Evolutionary conservation across 495 filamentous ascomycete species (phyloP), one percentile per base, ranked within the genome.

Genomic region (Aspergillus funiculosus): DNA sequence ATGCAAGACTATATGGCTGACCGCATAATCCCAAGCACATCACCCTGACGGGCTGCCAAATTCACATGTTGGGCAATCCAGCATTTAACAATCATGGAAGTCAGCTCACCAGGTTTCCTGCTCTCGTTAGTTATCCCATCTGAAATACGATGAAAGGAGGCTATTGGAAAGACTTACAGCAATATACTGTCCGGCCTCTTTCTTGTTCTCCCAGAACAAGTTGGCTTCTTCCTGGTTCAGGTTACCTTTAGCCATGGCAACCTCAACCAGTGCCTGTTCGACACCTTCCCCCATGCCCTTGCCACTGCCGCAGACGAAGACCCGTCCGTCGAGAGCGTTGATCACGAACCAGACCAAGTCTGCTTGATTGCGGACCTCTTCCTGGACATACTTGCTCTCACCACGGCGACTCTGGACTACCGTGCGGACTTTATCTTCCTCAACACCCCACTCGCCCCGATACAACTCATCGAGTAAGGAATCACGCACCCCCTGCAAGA

Each of bases 261-360:
- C 85, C 52, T 91, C 85, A 15, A 90, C 69, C 11, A 94, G 71
- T 2, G 87, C 85, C 41, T 76, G 72, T 63, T 96, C 87, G 0
- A 98, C 92, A 11, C 92, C 94, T 61, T 97, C 92, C 29, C 92
- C 92, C 92, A 98, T 98, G 5, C 92, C 92, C 70, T 88, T 86
- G 48, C 79, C 85, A 57, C 85, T 90, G 14, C 92, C 92, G 56
- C 94, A 97, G 21, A 98, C 92, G 61, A 97, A 98, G 11, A 98
- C 81, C 8, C 92, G 77, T 0, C 92, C 92, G 56, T 98, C 92
- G 6, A 96, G 70, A 17, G 87, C 78, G 62, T 96, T 96, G 68
- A 95, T 85, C 39, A 97, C 85, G 59, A 83, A 90, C 92, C 94
- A 98, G 13, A 98, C 92, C 14, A 97, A 74, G 62, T 98, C 91